Percentiles rank a stretch among this genome's conserved stretches.
phyloP scores from a whole-genome alignment of 2,329 filamentous ascomycete genomes.

The Colletotrichum simmondsii region DNA sequence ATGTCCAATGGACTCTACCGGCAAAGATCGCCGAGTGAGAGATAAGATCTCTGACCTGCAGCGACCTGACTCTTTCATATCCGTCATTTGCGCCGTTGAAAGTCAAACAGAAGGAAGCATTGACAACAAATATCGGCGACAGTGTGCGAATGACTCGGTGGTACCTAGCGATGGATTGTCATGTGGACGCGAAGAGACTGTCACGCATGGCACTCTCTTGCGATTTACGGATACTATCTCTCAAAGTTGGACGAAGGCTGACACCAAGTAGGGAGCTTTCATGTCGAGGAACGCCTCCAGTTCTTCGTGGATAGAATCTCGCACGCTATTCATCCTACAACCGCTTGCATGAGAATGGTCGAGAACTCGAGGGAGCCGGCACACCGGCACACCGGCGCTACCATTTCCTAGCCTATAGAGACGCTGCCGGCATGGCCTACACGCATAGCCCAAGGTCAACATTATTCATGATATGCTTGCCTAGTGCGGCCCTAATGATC shows the following conservation, averaged over 20 bases:
- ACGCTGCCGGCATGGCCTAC: neutral
- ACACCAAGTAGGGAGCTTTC: neutral
- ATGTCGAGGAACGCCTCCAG: neutral
- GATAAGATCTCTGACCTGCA: slow-evolving; percentile 13
- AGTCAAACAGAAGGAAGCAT: slow-evolving; percentile 15
- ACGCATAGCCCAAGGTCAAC: neutral
- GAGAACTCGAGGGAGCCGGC: neutral
- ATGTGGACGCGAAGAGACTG: slow-evolving; percentile 2
- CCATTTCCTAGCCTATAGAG: neutral
- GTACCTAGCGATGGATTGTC: slow-evolving; percentile 1
- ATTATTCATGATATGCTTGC: slow-evolving; percentile 1
- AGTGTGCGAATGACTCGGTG: slow-evolving; percentile 21
- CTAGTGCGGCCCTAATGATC: neutral
- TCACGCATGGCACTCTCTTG: neutral
- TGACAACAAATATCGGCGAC: slow-evolving; percentile 7
- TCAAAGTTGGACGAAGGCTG: neutral
- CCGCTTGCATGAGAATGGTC: neutral
- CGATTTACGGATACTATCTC: neutral
- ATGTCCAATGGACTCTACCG: neutral
- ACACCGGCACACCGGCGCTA: neutral
- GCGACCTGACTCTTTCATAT: slow-evolving; percentile 14
- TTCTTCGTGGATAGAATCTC: neutral
- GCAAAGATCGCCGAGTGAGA: slow-evolving; percentile 9
- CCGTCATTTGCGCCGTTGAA: neutral
- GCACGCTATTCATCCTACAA: neutral